phyloP scores from a whole-genome alignment of 257 asterid species.

The Apocynum venetum region DNA sequence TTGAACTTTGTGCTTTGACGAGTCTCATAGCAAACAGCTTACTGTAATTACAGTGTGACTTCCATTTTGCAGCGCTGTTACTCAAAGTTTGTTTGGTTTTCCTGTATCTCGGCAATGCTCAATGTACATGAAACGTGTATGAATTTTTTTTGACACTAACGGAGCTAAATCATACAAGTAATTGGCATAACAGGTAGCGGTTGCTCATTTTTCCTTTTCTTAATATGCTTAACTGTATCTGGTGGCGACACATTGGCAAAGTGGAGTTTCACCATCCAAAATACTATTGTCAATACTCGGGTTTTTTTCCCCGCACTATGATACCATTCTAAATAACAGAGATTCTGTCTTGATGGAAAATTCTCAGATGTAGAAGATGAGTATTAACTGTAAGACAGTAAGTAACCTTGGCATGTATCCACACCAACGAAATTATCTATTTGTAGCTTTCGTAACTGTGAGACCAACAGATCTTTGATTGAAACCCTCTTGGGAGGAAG shows the following conservation, averaged over 20 bases:
- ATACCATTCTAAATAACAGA: too few species aligned
- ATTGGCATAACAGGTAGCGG: neutral
- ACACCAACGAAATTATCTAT: too few species aligned
- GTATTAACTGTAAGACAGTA: too few species aligned
- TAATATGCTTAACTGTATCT: neutral
- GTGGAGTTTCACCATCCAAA: too few species aligned
- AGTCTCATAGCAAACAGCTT: neutral
- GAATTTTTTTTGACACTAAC: neutral
- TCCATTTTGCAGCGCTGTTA: too few species aligned
- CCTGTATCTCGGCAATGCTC: neutral
- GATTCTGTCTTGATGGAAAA: too few species aligned
- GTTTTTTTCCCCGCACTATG: too few species aligned
- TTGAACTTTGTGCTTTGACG: neutral
- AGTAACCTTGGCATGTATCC: too few species aligned
- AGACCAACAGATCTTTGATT: neutral
- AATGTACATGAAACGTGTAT: neutral
- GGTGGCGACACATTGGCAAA: neutral
- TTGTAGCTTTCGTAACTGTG: too few species aligned
- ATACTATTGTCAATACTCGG: too few species aligned
- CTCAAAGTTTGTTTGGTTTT: neutral
- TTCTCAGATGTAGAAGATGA: too few species aligned
- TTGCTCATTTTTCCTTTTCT: neutral
- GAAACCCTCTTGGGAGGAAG: neutral
- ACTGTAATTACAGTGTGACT: conserved; percentile 1
- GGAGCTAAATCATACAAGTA: neutral